Base-by-base conservation (phyloP, 768 basidiomycete species). In the Tricholoma sp. region DNA sequence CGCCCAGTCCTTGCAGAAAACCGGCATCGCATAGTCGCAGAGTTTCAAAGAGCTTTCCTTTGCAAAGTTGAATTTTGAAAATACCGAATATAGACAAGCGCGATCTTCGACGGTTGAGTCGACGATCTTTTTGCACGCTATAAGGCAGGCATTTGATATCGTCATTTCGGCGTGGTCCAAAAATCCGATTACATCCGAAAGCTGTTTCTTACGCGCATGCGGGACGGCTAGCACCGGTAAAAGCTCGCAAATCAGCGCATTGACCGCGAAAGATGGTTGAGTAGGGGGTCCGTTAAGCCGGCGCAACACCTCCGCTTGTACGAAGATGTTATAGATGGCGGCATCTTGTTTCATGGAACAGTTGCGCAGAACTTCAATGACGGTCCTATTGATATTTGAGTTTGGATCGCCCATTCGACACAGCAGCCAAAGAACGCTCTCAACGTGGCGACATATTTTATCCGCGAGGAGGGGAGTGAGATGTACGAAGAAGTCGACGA, bases 1-100 rank as follows among this genome's bases (percentile, higher is more conserved):
- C 2, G 52, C 61, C 63, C 63, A 64, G 35, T 64, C 63, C 32
- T 54, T 27, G 31, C 61, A 64, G 29, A 64, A 57, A 47, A 46
- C 19, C 1, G 63, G 63, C 56, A 64, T 64, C 4, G 61, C 59
- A 45, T 54, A 41, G 52, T 62, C 63, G 49, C 59, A 62, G 19
- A 64, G 59, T 52, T 54, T 52, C 21, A 64, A 32, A 12, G 58
- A 37, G 50, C 61, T 64, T 41, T 64, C 63, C 52, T 62, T 64
- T 29, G 50, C 47, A 41, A 62, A 60, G 41, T 60, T 60, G 54
- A 64, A 61, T 51, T 52, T 55, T 6, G 54, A 39, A 34, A 62
- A 55, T 24, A 56, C 46, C 5, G 63, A 52, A 55, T 57, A 62
- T 21, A 64, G 41, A 52, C 60, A 53, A 4, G 47, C 24, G 31